Evolutionary conservation across 2,329 filamentous ascomycete genomes (phyloP), one percentile per base, ranked within the genome.

Genomic region (Ophiocordyceps unilateralis): DNA sequence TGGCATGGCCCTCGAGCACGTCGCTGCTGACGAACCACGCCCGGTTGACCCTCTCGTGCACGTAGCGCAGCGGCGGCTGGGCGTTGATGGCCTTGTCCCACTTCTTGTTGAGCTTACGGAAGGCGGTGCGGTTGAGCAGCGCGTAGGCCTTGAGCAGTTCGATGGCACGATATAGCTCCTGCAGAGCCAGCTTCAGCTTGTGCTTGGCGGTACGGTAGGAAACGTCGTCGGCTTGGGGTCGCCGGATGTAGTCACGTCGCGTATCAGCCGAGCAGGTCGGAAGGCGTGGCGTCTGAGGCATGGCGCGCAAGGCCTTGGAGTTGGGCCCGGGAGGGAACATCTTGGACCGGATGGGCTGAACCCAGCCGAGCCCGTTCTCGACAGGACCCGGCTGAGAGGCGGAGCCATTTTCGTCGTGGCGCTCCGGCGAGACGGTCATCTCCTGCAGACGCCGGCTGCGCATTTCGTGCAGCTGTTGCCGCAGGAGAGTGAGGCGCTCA

Each of bases 51-150:
- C 89, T 89, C 51, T 95, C 88, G 26, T 80, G 81, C 74, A 95
- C 83, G 59, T 89, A 96, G 23, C 81, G 75, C 55, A 83, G 73
- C 0, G 81, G 73, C 0, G 85, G 85, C 11, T 81, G 74, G 36
- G 86, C 81, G 51, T 87, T 76, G 44, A 87, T 77, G 2, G 82
- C 77, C 64, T 96, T 98, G 68, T 96, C 88, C 58, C 93, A 96
- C 62, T 98, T 98, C 61, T 98, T 98, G 63, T 93, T 95, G 56
- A 98, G 86, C 60, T 98, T 98, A 26, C 88, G 80, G 55, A 96
- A 96, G 0, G 87, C 91, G 0, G 86, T 94, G 41, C 86, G 76
- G 58, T 98, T 98, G 14, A 95, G 69, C 20, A 93, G 65, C 1
- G 87, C 81, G 53, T 93, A 98, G 0, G 85, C 83, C 63, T 95